phyloP scores from a whole-genome alignment of 805 yeast genomes.

The Lipomyces mesembrius region DNA sequence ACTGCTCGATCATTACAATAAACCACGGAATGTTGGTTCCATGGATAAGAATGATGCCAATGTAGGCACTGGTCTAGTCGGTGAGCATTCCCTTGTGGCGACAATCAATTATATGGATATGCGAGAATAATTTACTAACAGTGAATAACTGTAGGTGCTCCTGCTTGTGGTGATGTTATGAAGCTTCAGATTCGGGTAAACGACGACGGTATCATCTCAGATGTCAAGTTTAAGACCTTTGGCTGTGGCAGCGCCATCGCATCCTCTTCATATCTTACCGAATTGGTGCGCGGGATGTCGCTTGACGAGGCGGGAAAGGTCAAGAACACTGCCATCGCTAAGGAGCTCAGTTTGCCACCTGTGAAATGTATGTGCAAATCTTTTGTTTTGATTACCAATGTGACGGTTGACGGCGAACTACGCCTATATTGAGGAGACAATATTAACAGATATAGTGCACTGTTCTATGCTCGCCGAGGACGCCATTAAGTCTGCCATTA shows the following conservation, averaged over 20 bases:
- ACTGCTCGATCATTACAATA: conserved; percentile 88
- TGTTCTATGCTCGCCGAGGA: conserved; percentile 99
- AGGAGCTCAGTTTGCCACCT: conserved; percentile 93
- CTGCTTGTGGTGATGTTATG: conserved; percentile 99
- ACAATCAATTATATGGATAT: neutral
- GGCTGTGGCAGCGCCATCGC: conserved; percentile 99
- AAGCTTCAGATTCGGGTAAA: conserved; percentile 95
- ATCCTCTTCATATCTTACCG: conserved; percentile 92
- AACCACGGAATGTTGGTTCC: conserved; percentile 96
- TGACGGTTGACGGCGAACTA: neutral
- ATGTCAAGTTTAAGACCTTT: conserved; percentile 96
- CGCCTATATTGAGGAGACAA: neutral
- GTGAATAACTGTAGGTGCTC: conserved; percentile 56
- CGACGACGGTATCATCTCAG: conserved; percentile 85
- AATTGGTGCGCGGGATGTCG: conserved; percentile 91
- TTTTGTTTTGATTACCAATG: neutral
- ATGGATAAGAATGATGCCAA: conserved; percentile 72
- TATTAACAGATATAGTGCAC: conserved; percentile 54
- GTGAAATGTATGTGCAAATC: conserved; percentile 59
- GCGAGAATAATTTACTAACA: neutral
- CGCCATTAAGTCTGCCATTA: conserved; percentile 95
- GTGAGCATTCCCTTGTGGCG: conserved; percentile 45
- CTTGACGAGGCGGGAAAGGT: conserved; percentile 91
- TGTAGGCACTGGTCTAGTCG: conserved; percentile 97
- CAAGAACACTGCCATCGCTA: conserved; percentile 92